Evolutionary conservation across 805 yeast species (phyloP).

Genomic region (Cyberlindnera meyerae): DNA sequence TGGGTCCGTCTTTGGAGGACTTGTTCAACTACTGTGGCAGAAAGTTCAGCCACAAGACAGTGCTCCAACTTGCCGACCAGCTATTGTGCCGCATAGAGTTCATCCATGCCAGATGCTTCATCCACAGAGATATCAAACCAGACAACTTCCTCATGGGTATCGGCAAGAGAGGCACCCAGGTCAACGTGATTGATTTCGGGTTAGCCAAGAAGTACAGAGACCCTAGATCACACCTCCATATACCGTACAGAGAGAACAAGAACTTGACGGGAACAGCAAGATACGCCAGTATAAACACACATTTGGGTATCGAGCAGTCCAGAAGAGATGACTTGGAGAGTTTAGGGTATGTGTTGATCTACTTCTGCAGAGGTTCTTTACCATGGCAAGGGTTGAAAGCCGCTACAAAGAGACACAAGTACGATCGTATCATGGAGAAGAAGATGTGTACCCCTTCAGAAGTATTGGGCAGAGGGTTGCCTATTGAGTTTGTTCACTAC

Average conservation of each 20-base stretch:
- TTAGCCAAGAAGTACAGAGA: conserved; percentile 92
- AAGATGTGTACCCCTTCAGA: conserved; percentile 88
- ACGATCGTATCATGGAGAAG: conserved; percentile 93
- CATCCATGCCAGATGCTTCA: conserved; percentile 93
- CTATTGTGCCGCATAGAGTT: conserved; percentile 90
- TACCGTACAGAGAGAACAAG: conserved; percentile 94
- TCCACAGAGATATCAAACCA: conserved; percentile 94
- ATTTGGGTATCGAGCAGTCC: conserved; percentile 93
- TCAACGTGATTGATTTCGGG: conserved; percentile 94
- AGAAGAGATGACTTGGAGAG: conserved; percentile 96
- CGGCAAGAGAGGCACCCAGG: conserved; percentile 90
- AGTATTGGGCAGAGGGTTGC: conserved; percentile 84
- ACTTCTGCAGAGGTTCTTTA: conserved; percentile 90
- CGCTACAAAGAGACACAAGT: conserved; percentile 93
- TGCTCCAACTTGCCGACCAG: conserved; percentile 88
- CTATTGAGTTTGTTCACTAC: conserved; percentile 80
- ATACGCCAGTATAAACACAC: conserved; percentile 92
- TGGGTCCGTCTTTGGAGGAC: conserved; percentile 95
- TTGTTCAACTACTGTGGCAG: conserved; percentile 94
- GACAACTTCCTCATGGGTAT: conserved; percentile 89
- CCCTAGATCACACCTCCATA: conserved; percentile 89
- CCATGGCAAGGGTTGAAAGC: conserved; percentile 99
- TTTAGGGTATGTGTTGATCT: conserved; percentile 88
- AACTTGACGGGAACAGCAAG: conserved; percentile 97
- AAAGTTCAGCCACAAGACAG: conserved; percentile 89